Evolutionary conservation across 2,329 filamentous ascomycete genomes (phyloP), one percentile per base, ranked within the genome.

Genomic region (Penicillium polonicum): DNA sequence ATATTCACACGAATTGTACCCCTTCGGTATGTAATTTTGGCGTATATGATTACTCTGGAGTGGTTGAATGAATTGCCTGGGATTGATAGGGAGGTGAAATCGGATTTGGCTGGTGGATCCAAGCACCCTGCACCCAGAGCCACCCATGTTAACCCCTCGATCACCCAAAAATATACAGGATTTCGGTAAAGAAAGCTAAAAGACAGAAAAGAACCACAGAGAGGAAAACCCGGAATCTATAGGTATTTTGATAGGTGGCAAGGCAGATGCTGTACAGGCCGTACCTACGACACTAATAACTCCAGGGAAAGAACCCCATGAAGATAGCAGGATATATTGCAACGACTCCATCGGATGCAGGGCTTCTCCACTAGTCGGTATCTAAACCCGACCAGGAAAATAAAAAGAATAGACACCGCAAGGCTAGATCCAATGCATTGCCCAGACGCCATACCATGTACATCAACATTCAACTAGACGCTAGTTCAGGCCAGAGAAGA

Each of bases 371-470:
- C 8, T 46, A 35, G 38, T 54, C 48, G 23, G 39, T 50, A 52
- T 61, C 59, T 59, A 60, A 62, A 55, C 17, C 56, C 54, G 52
- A 33, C 51, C 29, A 38, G 45, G 25, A 39, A 55, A 52, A 55
- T 43, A 49, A 43, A 33, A 45, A 57, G 21, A 38, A 53, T 33
- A 44, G 48, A 35, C 48, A 52, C 48, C 55, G 19, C 49, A 53
- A 57, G 35, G 55, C 49, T 60, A 52, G 45, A 58, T 64, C 58
- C 58, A 61, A 65, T 67, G 65, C 65, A 68, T 64, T 63, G 55
- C 64, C 64, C 60, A 62, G 55, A 67, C 65, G 60, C 63, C 65
- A 67, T 62, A 59, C 62, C 65, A 68, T 63, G 58, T 65, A 67
- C 63, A 65, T 59, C 58, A 48, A 48, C 45, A 25, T 36, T 48